These are phyloP conservation scores for Lablab purpureus DNA, from an alignment of 306 rosid species.

Conservation along the genomic window DNA sequence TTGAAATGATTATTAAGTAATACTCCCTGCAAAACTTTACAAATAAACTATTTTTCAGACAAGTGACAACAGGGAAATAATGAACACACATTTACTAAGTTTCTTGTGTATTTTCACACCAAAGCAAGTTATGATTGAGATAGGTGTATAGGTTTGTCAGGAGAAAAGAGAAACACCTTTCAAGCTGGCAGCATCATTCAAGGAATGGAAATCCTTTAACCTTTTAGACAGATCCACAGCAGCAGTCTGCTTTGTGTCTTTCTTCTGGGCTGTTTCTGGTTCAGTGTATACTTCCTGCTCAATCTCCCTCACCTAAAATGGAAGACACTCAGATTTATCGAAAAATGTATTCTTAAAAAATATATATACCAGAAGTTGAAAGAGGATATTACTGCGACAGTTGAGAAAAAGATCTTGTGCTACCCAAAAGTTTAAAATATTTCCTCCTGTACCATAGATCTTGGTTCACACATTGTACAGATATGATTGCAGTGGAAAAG, in stretches of 20 bases:
- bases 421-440: neutral
- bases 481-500: neutral
- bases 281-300: constrained; percentile 72
- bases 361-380: neutral
- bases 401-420: constrained; percentile 1
- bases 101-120: neutral
- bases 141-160: neutral
- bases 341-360: neutral
- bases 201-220: constrained; percentile 79
- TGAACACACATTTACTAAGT: constrained; percentile 11
- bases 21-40: neutral
- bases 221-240: constrained; percentile 95
- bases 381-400: neutral
- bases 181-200: constrained; percentile 87
- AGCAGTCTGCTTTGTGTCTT: constrained; percentile 79
- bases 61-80: constrained; percentile 19
- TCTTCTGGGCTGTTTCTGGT: constrained; percentile 65
- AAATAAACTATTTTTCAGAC: neutral
- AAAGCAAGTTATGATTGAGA: constrained; percentile 27
- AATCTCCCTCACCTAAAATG: constrained; percentile 85
- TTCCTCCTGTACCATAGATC: neutral
- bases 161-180: constrained; percentile 63
- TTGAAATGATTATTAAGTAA: neutral
- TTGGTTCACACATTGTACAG: neutral
- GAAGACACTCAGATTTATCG: constrained; percentile 35